Base-by-base conservation (phyloP, 2,329 filamentous ascomycete genomes). In the Penicillium nordicum region DNA sequence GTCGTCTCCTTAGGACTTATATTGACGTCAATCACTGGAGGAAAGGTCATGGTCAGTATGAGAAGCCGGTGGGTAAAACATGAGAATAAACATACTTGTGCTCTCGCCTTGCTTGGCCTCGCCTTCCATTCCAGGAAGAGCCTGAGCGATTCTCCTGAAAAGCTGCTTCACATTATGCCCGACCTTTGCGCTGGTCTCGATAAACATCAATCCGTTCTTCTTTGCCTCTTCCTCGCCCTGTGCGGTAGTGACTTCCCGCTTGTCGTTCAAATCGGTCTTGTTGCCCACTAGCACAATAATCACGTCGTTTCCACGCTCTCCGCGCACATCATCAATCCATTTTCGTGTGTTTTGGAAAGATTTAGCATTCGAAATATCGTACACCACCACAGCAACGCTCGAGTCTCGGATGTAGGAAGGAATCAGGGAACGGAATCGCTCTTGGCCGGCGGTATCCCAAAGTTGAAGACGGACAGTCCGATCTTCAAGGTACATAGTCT, bases 401-500 rank as follows among this genome's bases (percentile, higher is more conserved):
- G 91, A 96, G 80, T 99, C 95, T 69, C 95, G 91, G 71, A 99
- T 99, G 79, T 99, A 99, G 23, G 92, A 97, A 53, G 95, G 95
- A 66, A 99, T 99, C 70, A 99, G 78, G 71, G 90, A 96, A 75
- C 95, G 88, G 80, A 99, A 99, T 66, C 94, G 86, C 78, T 99
- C 94, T 76, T 99, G 94, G 60, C 94, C 94, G 46, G 94, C 94
- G 6, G 94, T 99, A 76, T 99, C 94, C 94, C 94, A 99, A 61
- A 99, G 84, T 75, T 99, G 94, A 75, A 99, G 84, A 71, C 95
- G 89, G 60, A 99, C 94, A 41, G 94, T 99, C 74, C 94, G 86
- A 80, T 99, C 94, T 80, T 99, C 94, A 60, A 99, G 88, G 78
- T 99, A 99, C 95, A 99, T 99, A 53, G 94, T 99, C 90, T 92